Evolutionary conservation across 2,329 filamentous ascomycete genomes (phyloP), one percentile per base, ranked within the genome.

Genomic region (Aspergillus sp.): DNA sequence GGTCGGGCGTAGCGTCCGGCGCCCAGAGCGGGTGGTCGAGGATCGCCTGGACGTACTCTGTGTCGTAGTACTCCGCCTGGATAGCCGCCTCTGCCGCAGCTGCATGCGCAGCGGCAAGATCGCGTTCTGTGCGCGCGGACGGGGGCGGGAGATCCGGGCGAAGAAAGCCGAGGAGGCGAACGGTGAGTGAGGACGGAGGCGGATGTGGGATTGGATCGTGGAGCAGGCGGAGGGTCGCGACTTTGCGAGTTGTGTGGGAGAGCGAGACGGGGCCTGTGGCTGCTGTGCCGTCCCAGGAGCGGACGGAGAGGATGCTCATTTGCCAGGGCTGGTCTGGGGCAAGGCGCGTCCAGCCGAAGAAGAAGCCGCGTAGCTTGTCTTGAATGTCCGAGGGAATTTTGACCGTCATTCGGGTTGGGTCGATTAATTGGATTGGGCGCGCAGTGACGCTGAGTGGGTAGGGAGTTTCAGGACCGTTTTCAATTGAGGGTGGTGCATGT

Each of bases 161-260:
- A 2, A 91, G 70, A 41, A 84, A 88, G 0, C 85, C 87, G 84
- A 91, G 86, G 3, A 89, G 70, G 1, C 87, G 72, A 5, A 89
- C 70, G 30, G 84, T 81, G 2, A 91, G 15, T 66, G 38, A 8
- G 59, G 66, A 5, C 46, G 58, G 59, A 15, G 43, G 25, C 1
- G 50, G 34, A 1, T 54, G 15, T 3, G 61, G 61, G 34, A 57
- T 17, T 31, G 68, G 48, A 0, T 76, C 71, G 15, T 74, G 71
- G 2, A 76, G 50, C 4, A 75, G 60, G 8, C 72, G 72, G 23
- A 77, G 47, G 19, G 63, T 63, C 0, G 86, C 81, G 0, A 76
- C 72, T n/a, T 85, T 83, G n/a, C 76, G 76, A 25, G 84, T 84
- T 54, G 80, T 80, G 2, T 80, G 77, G 0, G 83, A 80, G 0